Evolutionary conservation across 345 rosid genomes (phyloP).

Genomic region (Psidium friedrichsthalianum): DNA sequence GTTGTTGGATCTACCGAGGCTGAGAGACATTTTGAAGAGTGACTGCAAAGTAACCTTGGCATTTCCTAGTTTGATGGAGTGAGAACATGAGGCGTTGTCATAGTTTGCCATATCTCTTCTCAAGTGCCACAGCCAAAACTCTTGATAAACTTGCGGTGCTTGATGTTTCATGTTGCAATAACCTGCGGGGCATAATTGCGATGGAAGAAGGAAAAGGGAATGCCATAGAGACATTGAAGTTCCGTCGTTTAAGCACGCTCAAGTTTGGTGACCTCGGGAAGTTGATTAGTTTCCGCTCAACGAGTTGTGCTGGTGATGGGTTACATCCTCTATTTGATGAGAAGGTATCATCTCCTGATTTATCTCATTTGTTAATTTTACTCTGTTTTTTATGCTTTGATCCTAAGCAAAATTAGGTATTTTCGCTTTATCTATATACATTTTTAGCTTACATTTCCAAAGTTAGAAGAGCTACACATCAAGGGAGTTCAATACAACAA

Average conservation of each 20-base stretch:
- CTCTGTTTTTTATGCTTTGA: not conserved
- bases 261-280: too few relatives aligned
- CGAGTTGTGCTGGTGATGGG: too few relatives aligned
- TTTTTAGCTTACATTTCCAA: not conserved
- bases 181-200: fast-evolving
- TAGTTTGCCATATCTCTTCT: not conserved
- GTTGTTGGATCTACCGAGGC: not conserved
- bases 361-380: too few relatives aligned
- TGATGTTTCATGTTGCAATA: not conserved
- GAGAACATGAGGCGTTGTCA: fast-evolving
- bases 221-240: too few relatives aligned
- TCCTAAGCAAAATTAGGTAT: not conserved
- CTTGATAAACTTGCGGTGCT: fast-evolving
- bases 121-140: not conserved
- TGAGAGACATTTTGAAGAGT: not conserved
- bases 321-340: too few relatives aligned
- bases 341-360: too few relatives aligned
- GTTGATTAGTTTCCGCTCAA: too few relatives aligned
- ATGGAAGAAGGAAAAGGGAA: not conserved
- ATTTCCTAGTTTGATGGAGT: not conserved
- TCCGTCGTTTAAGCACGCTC: too few relatives aligned
- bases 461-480: not conserved
- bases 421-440: too few relatives aligned
- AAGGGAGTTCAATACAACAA: too few relatives aligned
- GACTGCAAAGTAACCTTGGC: not conserved